Base-by-base conservation (phyloP, 2,329 filamentous ascomycete species). In the Chaetomium strumarium region DNA sequence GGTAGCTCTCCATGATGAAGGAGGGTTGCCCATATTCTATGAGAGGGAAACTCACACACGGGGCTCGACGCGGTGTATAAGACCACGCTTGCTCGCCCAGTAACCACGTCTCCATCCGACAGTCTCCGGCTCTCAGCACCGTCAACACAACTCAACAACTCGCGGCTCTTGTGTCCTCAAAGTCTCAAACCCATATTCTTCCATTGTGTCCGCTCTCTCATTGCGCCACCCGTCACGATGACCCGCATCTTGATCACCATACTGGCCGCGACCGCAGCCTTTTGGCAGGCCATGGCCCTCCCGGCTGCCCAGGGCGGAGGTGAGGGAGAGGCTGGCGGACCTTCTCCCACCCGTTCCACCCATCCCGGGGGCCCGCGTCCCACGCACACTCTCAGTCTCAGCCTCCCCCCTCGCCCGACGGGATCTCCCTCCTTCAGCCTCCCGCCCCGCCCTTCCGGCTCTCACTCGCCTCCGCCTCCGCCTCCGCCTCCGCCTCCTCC, bases 161-260 rank as follows among this genome's bases (percentile, higher is more conserved):
- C 7, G 24, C 24, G 7, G 7, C 24, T 24, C 24, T 24, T 24
- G 24, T 24, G 7, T 24, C 24, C 24, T 24, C 4, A 24, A 14
- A 19, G 38, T 16, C 16, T 8, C 38, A 40, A 16, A 8, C 38
- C 7, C 38, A 40, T 20, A 20, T 40, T 12, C 38, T 36, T n/a
- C n/a, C n/a, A n/a, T n/a, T n/a, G n/a, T 14, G 34, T 13, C 34
- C 34, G 16, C 8, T 20, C 19, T 7, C 10, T 24, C 38, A 10
- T 40, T 20, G 7, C 33, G 36, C 40, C 46, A 45, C 13, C 31
- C 29, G 13, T 37, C 55, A 58, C 30, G n/a, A 61, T 61, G 59
- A 60, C 58, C 46, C 59, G 58, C 42, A 50, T 58, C 37, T 42
- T 60, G 34, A 33, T 59, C 52, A 58, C 56, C 38, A 53, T 59